Evolutionary conservation across 306 rosid genomes (phyloP).

Genomic region (Casuarina equisetifolia): DNA sequence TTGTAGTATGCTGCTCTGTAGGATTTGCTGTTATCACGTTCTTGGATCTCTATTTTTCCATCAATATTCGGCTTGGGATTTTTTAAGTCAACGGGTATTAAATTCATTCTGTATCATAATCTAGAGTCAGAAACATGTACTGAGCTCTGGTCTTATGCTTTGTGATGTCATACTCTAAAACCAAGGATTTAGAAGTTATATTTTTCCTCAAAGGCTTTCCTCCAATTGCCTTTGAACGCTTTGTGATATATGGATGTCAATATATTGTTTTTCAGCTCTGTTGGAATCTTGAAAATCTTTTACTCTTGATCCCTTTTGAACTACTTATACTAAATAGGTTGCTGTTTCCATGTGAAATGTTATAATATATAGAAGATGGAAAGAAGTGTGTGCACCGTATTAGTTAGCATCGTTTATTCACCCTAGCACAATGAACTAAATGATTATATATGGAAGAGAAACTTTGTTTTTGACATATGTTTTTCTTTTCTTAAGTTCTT

Average conservation of each 20-base stretch:
- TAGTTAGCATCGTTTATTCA: neutral
- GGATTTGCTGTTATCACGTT: neutral
- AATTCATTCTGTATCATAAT: neutral
- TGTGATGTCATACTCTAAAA: neutral
- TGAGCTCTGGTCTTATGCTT: neutral
- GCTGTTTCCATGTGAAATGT: neutral
- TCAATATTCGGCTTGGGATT: neutral
- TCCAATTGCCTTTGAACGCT: neutral
- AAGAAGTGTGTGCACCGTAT: neutral
- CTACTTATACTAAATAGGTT: neutral
- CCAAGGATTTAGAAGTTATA: neutral
- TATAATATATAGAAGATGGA: neutral
- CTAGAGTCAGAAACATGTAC: neutral
- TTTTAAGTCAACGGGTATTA: neutral
- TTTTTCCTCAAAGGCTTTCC: neutral
- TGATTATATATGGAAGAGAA: neutral
- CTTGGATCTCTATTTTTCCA: neutral
- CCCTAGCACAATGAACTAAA: neutral
- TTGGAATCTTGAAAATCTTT: neutral
- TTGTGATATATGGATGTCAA: neutral
- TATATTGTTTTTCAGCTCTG: neutral
- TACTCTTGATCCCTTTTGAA: neutral
- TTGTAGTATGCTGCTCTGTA: neutral
- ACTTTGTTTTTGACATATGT: no score
- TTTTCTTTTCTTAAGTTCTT: neutral